phyloP scores from a whole-genome alignment of 805 yeast species.

The Starmerella apicola region DNA sequence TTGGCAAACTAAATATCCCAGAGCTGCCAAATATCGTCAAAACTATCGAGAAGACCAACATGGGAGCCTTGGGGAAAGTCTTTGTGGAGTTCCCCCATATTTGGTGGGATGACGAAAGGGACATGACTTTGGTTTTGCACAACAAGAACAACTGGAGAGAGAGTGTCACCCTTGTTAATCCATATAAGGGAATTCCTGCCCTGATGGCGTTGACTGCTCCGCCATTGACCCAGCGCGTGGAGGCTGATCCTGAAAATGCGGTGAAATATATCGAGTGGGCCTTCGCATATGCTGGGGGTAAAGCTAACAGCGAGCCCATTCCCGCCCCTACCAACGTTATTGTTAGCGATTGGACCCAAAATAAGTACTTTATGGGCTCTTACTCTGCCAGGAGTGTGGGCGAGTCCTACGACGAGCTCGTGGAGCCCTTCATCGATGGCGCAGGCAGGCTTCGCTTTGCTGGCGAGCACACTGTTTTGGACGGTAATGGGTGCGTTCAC shows the following conservation, averaged over 20 bases:
- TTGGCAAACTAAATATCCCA: slow-evolving; percentile 26
- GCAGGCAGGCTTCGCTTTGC: slow-evolving; percentile 61
- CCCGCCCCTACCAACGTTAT: slow-evolving; percentile 33
- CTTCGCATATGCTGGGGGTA: slow-evolving; percentile 20
- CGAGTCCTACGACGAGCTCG: slow-evolving; percentile 54
- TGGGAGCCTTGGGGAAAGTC: slow-evolving; percentile 63
- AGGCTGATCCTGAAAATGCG: slow-evolving; percentile 37
- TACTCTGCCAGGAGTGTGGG: slow-evolving; percentile 59
- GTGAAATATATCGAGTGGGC: slow-evolving; percentile 51
- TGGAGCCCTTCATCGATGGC: slow-evolving; percentile 51
- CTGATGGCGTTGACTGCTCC: slow-evolving; percentile 60
- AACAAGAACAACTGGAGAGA: slow-evolving; percentile 38
- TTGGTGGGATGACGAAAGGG: slow-evolving; percentile 48
- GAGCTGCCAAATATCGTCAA: slow-evolving; percentile 30
- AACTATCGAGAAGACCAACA: slow-evolving; percentile 39
- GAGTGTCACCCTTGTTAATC: slow-evolving; percentile 53
- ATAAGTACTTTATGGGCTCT: slow-evolving; percentile 61
- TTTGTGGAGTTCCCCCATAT: slow-evolving; percentile 50
- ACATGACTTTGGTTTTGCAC: slow-evolving; percentile 13
- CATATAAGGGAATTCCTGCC: slow-evolving; percentile 34
- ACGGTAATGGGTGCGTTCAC: slow-evolving; percentile 85
- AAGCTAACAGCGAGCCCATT: slow-evolving; percentile 9
- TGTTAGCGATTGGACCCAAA: slow-evolving; percentile 55
- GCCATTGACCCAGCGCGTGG: slow-evolving; percentile 53
- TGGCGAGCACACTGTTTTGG: slow-evolving; percentile 78